Evolutionary conservation across 768 basidiomycete genomes (phyloP), one percentile per base, ranked within the genome.

Genomic region (Leccinum boreale): DNA sequence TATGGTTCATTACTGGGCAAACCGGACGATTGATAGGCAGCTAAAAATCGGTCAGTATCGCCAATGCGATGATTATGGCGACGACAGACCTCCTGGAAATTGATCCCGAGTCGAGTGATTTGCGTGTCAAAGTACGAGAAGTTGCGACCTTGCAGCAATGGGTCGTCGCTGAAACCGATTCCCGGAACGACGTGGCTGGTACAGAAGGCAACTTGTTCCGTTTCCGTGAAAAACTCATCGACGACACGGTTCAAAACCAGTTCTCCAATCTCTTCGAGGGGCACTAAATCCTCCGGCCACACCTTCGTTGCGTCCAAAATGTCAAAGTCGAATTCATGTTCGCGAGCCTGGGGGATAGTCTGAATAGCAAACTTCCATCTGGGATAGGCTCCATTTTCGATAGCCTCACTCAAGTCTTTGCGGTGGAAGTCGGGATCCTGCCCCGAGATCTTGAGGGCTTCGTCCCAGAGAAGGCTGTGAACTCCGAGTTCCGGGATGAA

Each of bases 401-500:
- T 94, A 6, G 93, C 92, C 64, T 94, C 93, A 52, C 83, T 81
- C 3, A 95, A 74, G 67, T 95, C 92, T 67, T 93, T 89, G 31
- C 92, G 84, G 61, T 94, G 92, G 73, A 90, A 95, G 71, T 94
- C 92, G 35, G 94, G 92, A 71, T 95, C 93, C 70, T 93, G 90
- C 0, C 90, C 89, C 15, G 62, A 59, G 42, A 95, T 81, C 69
- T 94, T 94, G 59, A 95, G 76, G 1, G 90, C 90, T 64, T 97
- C 94, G 60, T 96, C 93, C 92, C 94, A 96, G 5, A 89, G 77
- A 15, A 95, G 75, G 57, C 85, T 87, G 67, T 94, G 89, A 2
- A 89, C 89, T 21, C 92, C 92, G 15, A 94, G 80, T 71, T 92
- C 82, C 17, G 92, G 84, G 39, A 82, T 83, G 78, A 84, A 90